Evolutionary conservation across 2,329 filamentous ascomycete species (phyloP).

Genomic region (Cadophora luteo-olivacea): DNA sequence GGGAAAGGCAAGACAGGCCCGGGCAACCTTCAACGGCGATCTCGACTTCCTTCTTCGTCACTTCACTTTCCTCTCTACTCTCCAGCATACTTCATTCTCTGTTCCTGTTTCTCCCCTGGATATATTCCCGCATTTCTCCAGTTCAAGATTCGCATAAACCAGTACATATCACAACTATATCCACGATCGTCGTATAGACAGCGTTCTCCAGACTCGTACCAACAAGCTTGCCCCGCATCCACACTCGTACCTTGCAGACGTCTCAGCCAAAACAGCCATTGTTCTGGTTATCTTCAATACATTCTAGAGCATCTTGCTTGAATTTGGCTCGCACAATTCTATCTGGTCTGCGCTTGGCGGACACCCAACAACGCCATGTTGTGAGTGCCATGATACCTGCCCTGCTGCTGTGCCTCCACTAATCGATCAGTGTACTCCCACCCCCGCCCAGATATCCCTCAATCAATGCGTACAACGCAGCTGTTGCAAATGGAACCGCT

Average conservation of each 20-base stretch:
- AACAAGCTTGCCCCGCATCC: conserved; percentile 34
- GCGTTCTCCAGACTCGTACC: conserved; percentile 14
- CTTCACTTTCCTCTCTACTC: not conserved
- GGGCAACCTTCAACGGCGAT: conserved; percentile 6
- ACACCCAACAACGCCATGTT: conserved; percentile 38
- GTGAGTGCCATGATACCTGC: conserved; percentile 34
- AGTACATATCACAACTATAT: conserved; percentile 2
- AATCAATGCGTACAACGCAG: conserved; percentile 74
- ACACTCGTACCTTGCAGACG: conserved; percentile 35
- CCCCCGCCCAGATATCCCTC: conserved; percentile 87
- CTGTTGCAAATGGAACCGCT: conserved; percentile 70
- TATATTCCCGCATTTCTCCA: not conserved
- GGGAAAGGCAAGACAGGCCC: not conserved
- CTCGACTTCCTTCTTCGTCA: conserved; percentile 5
- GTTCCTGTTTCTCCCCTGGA: not conserved
- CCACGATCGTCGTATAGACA: conserved; percentile 22
- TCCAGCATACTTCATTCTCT: not conserved
- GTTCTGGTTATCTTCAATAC: conserved; percentile 15
- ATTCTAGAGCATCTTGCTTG: conserved; percentile 6
- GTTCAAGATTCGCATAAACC: not conserved
- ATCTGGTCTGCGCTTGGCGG: conserved; percentile 49
- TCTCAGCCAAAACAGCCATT: conserved; percentile 12
- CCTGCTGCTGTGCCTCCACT: conserved; percentile 26
- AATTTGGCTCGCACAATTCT: conserved; percentile 41
- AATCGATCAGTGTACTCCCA: conserved; percentile 67